A percentile compares a stretch with the other conserved stretches of the same genome.
Evolutionary conservation across 139 green algal species (phyloP).

Genomic region (Chlorella sp.): DNA sequence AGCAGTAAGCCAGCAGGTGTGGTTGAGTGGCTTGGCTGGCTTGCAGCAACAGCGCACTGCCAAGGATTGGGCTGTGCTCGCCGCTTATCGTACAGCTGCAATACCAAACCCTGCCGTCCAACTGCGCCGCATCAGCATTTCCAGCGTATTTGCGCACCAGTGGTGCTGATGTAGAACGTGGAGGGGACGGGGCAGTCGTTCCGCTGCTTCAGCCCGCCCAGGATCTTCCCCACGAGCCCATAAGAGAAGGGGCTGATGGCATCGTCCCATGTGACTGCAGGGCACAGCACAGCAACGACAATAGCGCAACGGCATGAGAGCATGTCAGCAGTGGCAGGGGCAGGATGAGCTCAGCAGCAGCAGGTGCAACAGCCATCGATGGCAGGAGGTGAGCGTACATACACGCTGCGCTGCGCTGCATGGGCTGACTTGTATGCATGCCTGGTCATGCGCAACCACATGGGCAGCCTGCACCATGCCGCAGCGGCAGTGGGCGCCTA

Average conservation of each 20-base stretch:
- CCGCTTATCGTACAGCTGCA: too few relatives aligned
- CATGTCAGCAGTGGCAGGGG: neutral
- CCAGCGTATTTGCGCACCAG: neutral
- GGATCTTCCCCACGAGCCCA: neutral
- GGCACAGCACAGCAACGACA: neutral
- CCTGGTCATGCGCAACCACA: neutral
- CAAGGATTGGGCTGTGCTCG: too few relatives aligned
- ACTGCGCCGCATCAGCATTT: too few relatives aligned
- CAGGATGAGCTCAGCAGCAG: neutral
- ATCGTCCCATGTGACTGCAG: constrained; percentile 21
- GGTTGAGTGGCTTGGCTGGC: too few relatives aligned
- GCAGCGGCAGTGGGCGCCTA: neutral
- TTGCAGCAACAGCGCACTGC: too few relatives aligned
- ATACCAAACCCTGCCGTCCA: too few relatives aligned
- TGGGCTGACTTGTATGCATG: too few relatives aligned
- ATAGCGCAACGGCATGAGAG: neutral
- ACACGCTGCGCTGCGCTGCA: too few relatives aligned
- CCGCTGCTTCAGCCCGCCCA: constrained; percentile 13
- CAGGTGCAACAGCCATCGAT: too few relatives aligned
- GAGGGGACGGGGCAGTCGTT: constrained; percentile 16
- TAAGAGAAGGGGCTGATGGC: neutral
- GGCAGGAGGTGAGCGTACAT: too few relatives aligned
- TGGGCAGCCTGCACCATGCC: neutral
- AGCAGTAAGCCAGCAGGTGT: too few relatives aligned
- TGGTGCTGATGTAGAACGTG: constrained; percentile 3